Evolutionary conservation across 2,329 filamentous ascomycete species (phyloP).

Genomic region (Elsinoe perseae): DNA sequence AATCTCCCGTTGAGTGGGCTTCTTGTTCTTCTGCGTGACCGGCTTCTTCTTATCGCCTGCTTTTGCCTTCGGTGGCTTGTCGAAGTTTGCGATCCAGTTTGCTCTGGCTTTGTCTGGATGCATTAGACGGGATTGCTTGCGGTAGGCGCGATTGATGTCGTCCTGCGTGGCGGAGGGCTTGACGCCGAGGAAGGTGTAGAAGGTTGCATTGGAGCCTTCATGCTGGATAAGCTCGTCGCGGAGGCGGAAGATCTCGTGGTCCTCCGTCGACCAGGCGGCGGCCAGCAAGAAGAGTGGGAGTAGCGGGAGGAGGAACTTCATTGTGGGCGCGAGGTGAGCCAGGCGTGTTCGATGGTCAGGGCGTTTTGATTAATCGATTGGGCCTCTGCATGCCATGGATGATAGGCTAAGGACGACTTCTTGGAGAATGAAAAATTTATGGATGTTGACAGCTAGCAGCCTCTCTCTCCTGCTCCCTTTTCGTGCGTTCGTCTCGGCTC

Average conservation of each 20-base stretch:
- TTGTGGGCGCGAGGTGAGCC: constrained; percentile 37
- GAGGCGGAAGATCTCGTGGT: constrained; percentile 96
- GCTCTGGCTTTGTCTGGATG: constrained; percentile 96
- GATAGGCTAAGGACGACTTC: not conserved
- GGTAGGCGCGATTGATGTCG: constrained; percentile 89
- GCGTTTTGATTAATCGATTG: not conserved
- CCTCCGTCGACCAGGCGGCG: constrained; percentile 85
- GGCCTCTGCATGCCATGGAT: not conserved
- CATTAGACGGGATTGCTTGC: constrained; percentile 71
- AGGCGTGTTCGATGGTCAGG: not conserved
- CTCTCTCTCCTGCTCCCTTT: constrained; percentile 13
- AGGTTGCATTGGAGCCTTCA: constrained; percentile 73
- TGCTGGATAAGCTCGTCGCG: constrained; percentile 72
- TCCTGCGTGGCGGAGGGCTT: constrained; percentile 66
- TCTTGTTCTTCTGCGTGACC: constrained; percentile 60
- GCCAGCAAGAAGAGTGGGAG: constrained; percentile 60
- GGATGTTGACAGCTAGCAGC: constrained; percentile 1
- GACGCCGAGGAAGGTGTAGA: constrained; percentile 88
- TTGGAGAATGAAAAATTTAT: not conserved
- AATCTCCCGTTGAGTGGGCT: constrained; percentile 66
- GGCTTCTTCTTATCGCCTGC: constrained; percentile 43
- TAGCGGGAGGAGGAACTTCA: constrained; percentile 62
- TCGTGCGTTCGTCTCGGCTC: constrained; percentile 13
- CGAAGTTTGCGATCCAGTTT: constrained; percentile 64
- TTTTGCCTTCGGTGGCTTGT: constrained; percentile 39